phyloP scores from a whole-genome alignment of 2,329 filamentous ascomycete species.

The Aspergillus unguis region DNA sequence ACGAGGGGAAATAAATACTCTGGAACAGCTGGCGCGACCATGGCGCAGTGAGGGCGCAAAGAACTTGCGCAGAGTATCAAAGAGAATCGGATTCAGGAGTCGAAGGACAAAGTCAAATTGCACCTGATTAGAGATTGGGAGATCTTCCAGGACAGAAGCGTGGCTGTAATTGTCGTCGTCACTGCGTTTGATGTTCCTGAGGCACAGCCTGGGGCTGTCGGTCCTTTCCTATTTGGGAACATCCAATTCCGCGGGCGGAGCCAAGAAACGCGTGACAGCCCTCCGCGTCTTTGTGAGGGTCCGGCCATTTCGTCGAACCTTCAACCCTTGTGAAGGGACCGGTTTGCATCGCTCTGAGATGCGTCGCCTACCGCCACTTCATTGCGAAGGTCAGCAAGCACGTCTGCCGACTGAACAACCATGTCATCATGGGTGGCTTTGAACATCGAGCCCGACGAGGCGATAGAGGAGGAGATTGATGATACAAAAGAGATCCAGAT shows the following conservation, averaged over 20 bases:
- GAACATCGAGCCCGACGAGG: constrained; percentile 91
- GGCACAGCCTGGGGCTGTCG: constrained; percentile 16
- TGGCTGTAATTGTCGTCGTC: constrained; percentile 14
- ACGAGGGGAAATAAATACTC: constrained; percentile 55
- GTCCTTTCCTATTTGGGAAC: constrained; percentile 18
- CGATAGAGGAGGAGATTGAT: constrained; percentile 85
- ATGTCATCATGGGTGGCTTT: constrained; percentile 74
- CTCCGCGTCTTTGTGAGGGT: constrained; percentile 8
- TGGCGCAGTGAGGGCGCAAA: constrained; percentile 43
- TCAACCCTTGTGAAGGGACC: background rate
- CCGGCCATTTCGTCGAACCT: constrained; percentile 1
- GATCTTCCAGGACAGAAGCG: constrained; percentile 5
- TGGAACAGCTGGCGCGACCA: constrained; percentile 72
- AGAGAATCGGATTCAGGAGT: background rate
- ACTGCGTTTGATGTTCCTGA: constrained; percentile 17
- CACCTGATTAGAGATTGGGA: background rate
- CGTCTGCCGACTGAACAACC: constrained; percentile 17
- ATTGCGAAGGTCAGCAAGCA: constrained; percentile 15
- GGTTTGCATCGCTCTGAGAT: constrained; percentile 19
- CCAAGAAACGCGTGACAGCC: constrained; percentile 20
- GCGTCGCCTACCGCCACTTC: constrained; percentile 10
- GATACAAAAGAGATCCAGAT: constrained; percentile 96
- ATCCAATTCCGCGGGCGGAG: constrained; percentile 5
- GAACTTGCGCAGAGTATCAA: constrained; percentile 2
- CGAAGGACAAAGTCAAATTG: background rate